These are phyloP conservation scores for Nemophila menziesii DNA, from an alignment of 257 asterid species.

Conservation along the genomic window DNA sequence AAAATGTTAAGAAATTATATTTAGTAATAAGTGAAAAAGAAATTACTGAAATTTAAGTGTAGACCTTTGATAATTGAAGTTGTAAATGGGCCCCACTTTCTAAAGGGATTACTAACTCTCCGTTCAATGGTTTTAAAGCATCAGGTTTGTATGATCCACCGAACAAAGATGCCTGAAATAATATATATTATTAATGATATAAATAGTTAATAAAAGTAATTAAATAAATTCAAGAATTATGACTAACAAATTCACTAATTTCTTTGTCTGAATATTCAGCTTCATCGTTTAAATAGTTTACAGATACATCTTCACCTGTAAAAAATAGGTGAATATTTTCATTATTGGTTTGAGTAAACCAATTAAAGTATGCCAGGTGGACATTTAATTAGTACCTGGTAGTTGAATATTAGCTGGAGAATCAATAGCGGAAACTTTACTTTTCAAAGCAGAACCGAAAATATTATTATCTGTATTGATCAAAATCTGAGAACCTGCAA, in stretches of 20 bases:
- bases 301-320: conserved; percentile 52
- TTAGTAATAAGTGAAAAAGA: background rate
- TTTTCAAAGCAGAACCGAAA: conserved; percentile 31
- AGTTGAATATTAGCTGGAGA: conserved; percentile 50
- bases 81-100: conserved; percentile 46
- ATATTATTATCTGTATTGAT: conserved; percentile 19
- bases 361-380: conserved; percentile 7
- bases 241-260: conserved; percentile 61
- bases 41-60: conserved; percentile 8
- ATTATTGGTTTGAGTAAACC: conserved; percentile 11
- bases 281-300: conserved; percentile 49
- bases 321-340: conserved; percentile 7
- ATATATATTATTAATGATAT: conserved; percentile 11
- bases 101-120: conserved; percentile 54
- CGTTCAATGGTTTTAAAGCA: conserved; percentile 36
- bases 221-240: conserved; percentile 6
- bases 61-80: conserved; percentile 76
- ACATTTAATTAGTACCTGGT: conserved; percentile 48
- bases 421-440: conserved; percentile 43
- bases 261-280: conserved; percentile 60
- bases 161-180: conserved; percentile 65
- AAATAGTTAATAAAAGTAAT: conserved; percentile 4
- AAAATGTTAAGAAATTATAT: background rate
- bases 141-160: conserved; percentile 76
- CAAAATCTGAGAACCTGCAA: conserved; percentile 32